Base-by-base conservation (phyloP, 2,329 filamentous ascomycete species). In the Graphium sp. region DNA sequence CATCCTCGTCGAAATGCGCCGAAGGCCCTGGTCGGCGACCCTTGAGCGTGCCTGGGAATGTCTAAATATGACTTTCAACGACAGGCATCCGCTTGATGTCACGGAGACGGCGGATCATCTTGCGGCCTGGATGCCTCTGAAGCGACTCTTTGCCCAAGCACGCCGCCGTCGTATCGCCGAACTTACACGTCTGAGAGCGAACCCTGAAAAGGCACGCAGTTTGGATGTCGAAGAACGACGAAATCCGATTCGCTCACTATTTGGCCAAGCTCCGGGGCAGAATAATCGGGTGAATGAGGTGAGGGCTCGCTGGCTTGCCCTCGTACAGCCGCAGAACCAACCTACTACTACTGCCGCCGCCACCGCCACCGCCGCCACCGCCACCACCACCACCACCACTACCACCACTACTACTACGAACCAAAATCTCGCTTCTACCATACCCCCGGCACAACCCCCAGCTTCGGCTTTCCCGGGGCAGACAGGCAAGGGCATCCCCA, bases 111-210 rank as follows among this genome's bases (percentile, higher is more conserved):
- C 52, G 3, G 54, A 56, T 32, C 55, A 63, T 22, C 48, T 55
- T 7, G 56, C 58, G 1, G 57, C 69, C 3, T 65, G 65, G 49
- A 40, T 66, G 24, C 65, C 66, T 1, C 46, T 73, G 26, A 57
- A 58, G 26, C 67, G 60, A 36, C 51, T 73, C 1, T 66, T 66
- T 39, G 39, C 56, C 29, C 62, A 62, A 35, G 64, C 66, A 1
- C 55, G 52, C 22, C 57, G 52, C 33, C 60, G 70, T 34, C 57
- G 67, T 5, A 56, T 58, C 6, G 46, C 52, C 1, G 66, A 72
- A 40, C 47, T 71, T 8, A 40, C 44, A 7, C 56, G 65, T 1
- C 49, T 72, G 13, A 54, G 52, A 14, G 47, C 47, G 2, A 50
- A 70, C 22, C 58, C 56, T 0, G 53, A 58, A 5, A 64, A 61